Evolutionary conservation across 345 rosid genomes (phyloP).

Genomic region (Toxicodendron radicans): DNA sequence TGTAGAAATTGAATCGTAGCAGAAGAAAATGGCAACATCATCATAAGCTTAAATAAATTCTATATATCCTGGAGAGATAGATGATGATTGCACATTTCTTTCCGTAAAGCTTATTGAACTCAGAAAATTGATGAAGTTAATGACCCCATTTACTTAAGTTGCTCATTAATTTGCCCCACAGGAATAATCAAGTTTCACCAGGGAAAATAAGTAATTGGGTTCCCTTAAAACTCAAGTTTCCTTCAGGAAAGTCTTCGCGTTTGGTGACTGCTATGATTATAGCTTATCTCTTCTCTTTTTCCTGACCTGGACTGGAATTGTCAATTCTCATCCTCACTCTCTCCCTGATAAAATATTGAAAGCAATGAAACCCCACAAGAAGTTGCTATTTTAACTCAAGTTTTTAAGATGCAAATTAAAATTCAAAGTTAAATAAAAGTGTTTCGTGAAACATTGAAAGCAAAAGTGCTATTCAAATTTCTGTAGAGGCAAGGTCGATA

Average conservation of each 20-base stretch:
- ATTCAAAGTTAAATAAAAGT: too few relatives aligned
- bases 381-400: too few relatives aligned
- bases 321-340: too few relatives aligned
- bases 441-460: too few relatives aligned
- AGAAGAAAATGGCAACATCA: background rate
- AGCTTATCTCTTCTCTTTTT: background rate
- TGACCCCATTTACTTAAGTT: background rate
- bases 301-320: too few relatives aligned
- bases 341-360: background rate
- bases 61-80: background rate
- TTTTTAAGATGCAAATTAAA: too few relatives aligned
- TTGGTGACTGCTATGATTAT: constrained; percentile 19
- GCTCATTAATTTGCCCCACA: too few relatives aligned
- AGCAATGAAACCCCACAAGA: background rate
- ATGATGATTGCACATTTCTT: constrained; percentile 3
- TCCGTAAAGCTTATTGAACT: background rate
- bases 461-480: too few relatives aligned
- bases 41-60: background rate
- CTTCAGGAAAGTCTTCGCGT: background rate
- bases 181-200: too few relatives aligned
- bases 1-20: background rate
- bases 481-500: too few relatives aligned
- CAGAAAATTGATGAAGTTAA: background rate
- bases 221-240: constrained; percentile 5
- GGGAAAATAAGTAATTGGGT: too few relatives aligned